phyloP scores from a whole-genome alignment of 2,329 filamentous ascomycete species.

The Tricladium varicosporioides region DNA sequence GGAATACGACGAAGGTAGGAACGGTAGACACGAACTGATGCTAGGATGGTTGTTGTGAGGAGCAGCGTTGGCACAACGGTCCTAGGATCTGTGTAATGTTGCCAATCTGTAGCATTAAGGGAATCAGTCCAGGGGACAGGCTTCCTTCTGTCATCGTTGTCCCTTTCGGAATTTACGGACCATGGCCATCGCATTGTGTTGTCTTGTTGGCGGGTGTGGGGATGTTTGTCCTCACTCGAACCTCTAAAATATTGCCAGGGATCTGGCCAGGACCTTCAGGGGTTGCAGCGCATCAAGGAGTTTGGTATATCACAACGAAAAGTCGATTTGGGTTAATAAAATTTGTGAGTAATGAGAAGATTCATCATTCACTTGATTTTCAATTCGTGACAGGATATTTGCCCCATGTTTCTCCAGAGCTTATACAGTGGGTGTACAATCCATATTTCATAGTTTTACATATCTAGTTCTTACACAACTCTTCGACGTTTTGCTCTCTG shows the following conservation, averaged over 20 bases:
- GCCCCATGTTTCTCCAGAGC: too few relatives aligned
- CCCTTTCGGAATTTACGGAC: constrained; percentile 35
- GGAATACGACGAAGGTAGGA: constrained; percentile 84
- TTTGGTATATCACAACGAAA: too few relatives aligned
- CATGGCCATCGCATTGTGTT: constrained; percentile 49
- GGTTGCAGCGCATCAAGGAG: too few relatives aligned
- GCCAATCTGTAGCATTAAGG: constrained; percentile 50
- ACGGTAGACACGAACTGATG: constrained; percentile 60
- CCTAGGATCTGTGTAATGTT: constrained; percentile 52
- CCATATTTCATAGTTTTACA: too few relatives aligned
- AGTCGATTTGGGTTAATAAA: too few relatives aligned
- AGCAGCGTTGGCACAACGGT: constrained; percentile 53
- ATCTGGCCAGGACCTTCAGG: not conserved
- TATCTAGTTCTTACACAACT: constrained; percentile 1
- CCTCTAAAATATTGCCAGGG: not conserved
- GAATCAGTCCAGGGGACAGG: constrained; percentile 41
- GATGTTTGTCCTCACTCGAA: constrained; percentile 3
- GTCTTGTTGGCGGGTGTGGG: constrained; percentile 8
- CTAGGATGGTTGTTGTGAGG: constrained; percentile 54
- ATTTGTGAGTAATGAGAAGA: too few relatives aligned
- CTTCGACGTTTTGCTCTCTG: constrained; percentile 29
- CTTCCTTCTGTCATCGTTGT: constrained; percentile 32
- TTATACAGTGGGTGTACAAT: too few relatives aligned
- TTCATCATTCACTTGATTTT: too few relatives aligned
- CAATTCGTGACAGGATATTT: too few relatives aligned